A percentile compares a stretch with the other conserved stretches of the same genome.
Conservation (phyloP, 1,139 yeast genomes). For the Debaryomycetaceae sp. region DNA sequence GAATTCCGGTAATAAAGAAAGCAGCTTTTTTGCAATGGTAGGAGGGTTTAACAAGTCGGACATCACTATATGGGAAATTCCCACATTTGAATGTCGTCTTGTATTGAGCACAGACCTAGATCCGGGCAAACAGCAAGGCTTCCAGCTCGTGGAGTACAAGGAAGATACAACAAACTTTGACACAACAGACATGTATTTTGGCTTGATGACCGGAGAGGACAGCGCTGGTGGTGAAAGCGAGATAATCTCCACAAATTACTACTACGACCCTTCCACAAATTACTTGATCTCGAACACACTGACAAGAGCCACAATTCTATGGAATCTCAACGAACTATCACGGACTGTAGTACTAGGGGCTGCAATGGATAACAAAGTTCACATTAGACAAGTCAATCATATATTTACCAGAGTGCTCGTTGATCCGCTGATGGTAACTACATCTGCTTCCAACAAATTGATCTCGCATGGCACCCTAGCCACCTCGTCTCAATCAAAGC, state of each 20-base stretch:
- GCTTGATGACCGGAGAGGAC: background rate
- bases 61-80: slow-evolving; percentile 74
- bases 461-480: background rate
- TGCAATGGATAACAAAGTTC: background rate
- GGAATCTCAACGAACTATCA: slow-evolving; percentile 27
- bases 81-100: slow-evolving; percentile 59
- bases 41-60: slow-evolving; percentile 57
- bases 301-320: slow-evolving; percentile 18
- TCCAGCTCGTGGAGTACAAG: background rate
- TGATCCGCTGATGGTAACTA: background rate
- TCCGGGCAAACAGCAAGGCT: slow-evolving; percentile 15
- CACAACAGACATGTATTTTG: background rate
- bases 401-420: background rate
- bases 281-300: background rate
- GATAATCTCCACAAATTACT: background rate
- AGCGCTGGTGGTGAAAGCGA: background rate
- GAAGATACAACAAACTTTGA: background rate
- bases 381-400: background rate
- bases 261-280: slow-evolving; percentile 3
- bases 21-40: slow-evolving; percentile 10
- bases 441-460: background rate
- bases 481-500: slow-evolving; percentile 6
- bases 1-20: slow-evolving; percentile 1
- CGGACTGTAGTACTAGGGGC: slow-evolving; percentile 21
- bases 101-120: slow-evolving; percentile 36